Evolutionary conservation across 2,329 filamentous ascomycete species (phyloP), one percentile per base, ranked within the genome.

Genomic region (Aspergillus fijiensis): DNA sequence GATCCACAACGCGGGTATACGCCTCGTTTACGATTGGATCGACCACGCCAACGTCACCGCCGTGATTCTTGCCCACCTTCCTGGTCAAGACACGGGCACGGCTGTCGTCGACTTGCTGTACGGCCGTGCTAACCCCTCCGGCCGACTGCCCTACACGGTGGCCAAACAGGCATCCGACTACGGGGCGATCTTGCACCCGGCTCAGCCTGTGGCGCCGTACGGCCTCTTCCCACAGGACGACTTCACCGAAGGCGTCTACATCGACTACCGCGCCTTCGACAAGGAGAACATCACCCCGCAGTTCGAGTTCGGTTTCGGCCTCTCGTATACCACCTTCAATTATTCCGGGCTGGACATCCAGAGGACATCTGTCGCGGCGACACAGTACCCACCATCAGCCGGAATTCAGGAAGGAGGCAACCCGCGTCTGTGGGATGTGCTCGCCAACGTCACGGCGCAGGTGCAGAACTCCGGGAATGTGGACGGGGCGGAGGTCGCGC

Each of bases 1-100:
- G 0, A 79, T 89, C 5, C 87, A 89, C 72, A 89, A 87, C 48
- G 85, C 86, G 1, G 87, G 87, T 0, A 77, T 83, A 10, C 80
- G 87, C 1, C 71, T 87, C 0, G 82, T 89, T 0, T 62, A 65
- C 14, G 75, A 77, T 1, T 90, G 85, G 77, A 78, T 86, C 60
- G 82, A 89, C 52, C 81, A 90, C 60, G 76, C 80, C 7, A 89
- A 89, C 62, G 81, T 90, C 35, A 89, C 86, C 0, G 86, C 82
- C 1, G 76, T 90, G 16, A 78, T 90, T 0, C 85, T 85, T 64
- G 87, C 85, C 4, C 87, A 89, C 66, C 76, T 89, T 0, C 87
- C 87, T 0, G 87, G 87, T 0, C 85, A 89, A 67, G 84, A 87
- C 58, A 84, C 82, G 1, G 87, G 87, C 0, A 73, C 76, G 1